A percentile compares a stretch with the other conserved stretches of the same genome.
phyloP scores from a whole-genome alignment of 2,329 filamentous ascomycete species.

The Seiridium cupressi region DNA sequence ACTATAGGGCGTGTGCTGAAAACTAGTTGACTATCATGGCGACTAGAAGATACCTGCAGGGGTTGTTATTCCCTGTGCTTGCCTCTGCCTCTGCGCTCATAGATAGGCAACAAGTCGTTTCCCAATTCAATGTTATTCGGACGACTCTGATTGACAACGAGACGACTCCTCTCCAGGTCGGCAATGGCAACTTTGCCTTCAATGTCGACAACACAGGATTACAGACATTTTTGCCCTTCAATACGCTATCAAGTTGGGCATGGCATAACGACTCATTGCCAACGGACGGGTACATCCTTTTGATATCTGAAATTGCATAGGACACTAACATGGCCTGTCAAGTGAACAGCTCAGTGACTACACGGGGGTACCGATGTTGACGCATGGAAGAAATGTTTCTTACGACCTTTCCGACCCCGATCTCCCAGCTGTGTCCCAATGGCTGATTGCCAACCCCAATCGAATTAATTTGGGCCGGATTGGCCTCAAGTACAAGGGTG shows the following conservation, averaged over 20 bases:
- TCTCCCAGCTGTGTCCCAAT: slow-evolving; percentile 41
- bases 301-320: neutral
- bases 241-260: slow-evolving; percentile 26
- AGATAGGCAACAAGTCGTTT: slow-evolving; percentile 17
- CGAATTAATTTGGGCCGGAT: slow-evolving; percentile 42
- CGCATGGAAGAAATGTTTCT: slow-evolving; percentile 34
- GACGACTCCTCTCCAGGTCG: slow-evolving; percentile 25
- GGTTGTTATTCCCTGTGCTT: neutral
- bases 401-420: slow-evolving; percentile 35
- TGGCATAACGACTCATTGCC: slow-evolving; percentile 34
- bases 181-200: slow-evolving; percentile 28
- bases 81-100: slow-evolving; percentile 1
- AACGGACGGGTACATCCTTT: slow-evolving; percentile 22
- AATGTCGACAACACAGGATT: slow-evolving; percentile 28
- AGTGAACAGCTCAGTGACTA: slow-evolving; percentile 29
- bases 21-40: neutral
- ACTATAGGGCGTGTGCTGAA: neutral
- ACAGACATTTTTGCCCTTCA: slow-evolving; percentile 26
- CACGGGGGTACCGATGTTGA: slow-evolving; percentile 28
- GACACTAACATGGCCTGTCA: neutral
- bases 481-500: slow-evolving; percentile 33
- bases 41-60: neutral
- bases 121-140: slow-evolving; percentile 20
- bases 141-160: slow-evolving; percentile 21
- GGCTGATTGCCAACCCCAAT: slow-evolving; percentile 50